phyloP scores from a whole-genome alignment of 2,329 filamentous ascomycete genomes.

The Pseudogymnoascus sp. region DNA sequence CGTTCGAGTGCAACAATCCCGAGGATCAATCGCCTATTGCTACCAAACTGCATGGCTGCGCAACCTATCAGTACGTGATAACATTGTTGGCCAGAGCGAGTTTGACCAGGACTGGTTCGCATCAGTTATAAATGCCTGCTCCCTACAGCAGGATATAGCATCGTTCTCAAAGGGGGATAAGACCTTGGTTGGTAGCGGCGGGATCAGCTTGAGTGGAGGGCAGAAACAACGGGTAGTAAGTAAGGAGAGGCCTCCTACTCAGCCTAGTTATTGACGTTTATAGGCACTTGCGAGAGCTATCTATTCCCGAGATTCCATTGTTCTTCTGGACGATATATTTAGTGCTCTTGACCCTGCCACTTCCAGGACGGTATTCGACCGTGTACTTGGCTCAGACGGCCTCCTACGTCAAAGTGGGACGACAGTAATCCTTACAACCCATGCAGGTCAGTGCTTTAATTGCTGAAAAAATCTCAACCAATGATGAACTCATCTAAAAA shows the following conservation, averaged over 20 bases:
- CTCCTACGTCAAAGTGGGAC: slow-evolving; percentile 21
- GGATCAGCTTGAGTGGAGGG: slow-evolving; percentile 26
- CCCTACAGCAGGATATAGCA: slow-evolving; percentile 20
- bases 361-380: slow-evolving; percentile 12
- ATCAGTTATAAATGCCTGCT: slow-evolving; percentile 29
- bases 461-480: background rate
- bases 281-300: slow-evolving; percentile 23
- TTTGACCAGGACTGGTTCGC: slow-evolving; percentile 15
- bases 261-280: background rate
- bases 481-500: background rate
- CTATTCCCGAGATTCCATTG: slow-evolving; percentile 14
- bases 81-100: slow-evolving; percentile 22
- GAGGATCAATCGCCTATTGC: slow-evolving; percentile 15
- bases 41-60: slow-evolving; percentile 16
- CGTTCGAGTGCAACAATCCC: slow-evolving; percentile 14
- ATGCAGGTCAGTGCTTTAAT: slow-evolving; percentile 18
- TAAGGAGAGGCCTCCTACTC: background rate
- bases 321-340: slow-evolving; percentile 22
- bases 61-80: slow-evolving; percentile 22
- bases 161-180: slow-evolving; percentile 21
- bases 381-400: slow-evolving; percentile 13
- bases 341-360: slow-evolving; percentile 21
- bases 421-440: slow-evolving; percentile 32
- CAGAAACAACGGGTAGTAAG: slow-evolving; percentile 18
- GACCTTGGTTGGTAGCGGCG: slow-evolving; percentile 23